These are phyloP conservation scores for Blastobotrys robertii DNA, from an alignment of 805 yeast species.

Conservation along the genomic window DNA sequence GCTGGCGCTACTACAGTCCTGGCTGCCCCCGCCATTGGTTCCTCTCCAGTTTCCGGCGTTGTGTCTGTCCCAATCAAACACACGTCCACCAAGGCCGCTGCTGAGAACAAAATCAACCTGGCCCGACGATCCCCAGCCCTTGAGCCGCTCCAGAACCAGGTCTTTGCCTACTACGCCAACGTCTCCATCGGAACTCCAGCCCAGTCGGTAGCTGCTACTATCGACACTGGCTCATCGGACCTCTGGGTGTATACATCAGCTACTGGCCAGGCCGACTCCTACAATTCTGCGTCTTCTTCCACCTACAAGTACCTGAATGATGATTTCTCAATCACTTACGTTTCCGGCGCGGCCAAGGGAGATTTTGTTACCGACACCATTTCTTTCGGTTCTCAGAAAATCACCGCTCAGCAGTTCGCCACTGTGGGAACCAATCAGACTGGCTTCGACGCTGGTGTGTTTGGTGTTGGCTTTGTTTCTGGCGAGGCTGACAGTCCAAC, in stretches of 20 bases:
- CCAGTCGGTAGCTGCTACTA: slow-evolving; percentile 31
- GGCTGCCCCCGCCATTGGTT: neutral
- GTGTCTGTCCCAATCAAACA: neutral
- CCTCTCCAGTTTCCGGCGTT: neutral
- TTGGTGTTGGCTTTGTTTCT: slow-evolving; percentile 22
- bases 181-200: slow-evolving; percentile 35
- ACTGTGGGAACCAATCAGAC: slow-evolving; percentile 4
- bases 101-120: neutral
- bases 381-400: slow-evolving; percentile 35
- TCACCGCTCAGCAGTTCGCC: slow-evolving; percentile 24
- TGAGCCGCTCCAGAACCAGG: slow-evolving; percentile 4
- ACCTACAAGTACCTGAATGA: slow-evolving; percentile 11
- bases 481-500: slow-evolving; percentile 16
- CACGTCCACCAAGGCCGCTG: neutral
- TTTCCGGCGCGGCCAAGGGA: slow-evolving; percentile 30
- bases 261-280: slow-evolving; percentile 2
- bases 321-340: slow-evolving; percentile 14
- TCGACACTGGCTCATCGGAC: slow-evolving; percentile 45
- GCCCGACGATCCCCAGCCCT: neutral
- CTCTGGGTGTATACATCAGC: slow-evolving; percentile 33
- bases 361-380: slow-evolving; percentile 54
- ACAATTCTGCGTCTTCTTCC: slow-evolving; percentile 11
- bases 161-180: slow-evolving; percentile 9
- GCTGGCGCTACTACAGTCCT: neutral
- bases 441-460: slow-evolving; percentile 10